These are phyloP conservation scores for Tuctoria greenei DNA, from an alignment of 176 grass and related monocot species.

Conservation along the genomic window DNA sequence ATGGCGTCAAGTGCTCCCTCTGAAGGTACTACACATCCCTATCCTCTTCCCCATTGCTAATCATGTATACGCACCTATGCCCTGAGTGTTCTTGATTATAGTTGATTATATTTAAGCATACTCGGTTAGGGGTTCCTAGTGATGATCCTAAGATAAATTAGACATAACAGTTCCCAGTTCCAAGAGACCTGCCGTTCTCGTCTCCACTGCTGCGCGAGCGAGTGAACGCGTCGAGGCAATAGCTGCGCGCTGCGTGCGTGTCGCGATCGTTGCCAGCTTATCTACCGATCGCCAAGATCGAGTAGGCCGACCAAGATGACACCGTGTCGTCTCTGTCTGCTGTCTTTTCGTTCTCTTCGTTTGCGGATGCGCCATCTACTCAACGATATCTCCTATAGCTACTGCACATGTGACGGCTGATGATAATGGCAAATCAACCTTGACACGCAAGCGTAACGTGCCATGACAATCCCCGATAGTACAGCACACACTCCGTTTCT, in stretches of 20 bases:
- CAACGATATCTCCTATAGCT: neutral
- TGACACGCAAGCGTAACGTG: neutral
- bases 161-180: no score
- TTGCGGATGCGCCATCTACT: neutral
- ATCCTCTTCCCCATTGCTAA: no score
- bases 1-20: no score
- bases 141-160: no score
- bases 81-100: no score
- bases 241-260: neutral
- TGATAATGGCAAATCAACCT: neutral
- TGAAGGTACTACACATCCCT: no score
- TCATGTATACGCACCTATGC: no score
- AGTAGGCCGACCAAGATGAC: neutral
- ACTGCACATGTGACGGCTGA: neutral
- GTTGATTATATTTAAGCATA: no score
- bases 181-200: neutral
- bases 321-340: neutral
- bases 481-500: no score
- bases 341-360: neutral
- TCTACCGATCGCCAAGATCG: neutral
- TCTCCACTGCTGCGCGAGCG: neutral
- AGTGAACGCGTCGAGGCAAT: conserved; percentile 9
- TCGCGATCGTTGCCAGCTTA: neutral
- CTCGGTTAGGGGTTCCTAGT: no score
- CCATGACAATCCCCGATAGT: no score